Evolutionary conservation across 2,329 filamentous ascomycete species (phyloP).

Genomic region (Zymoseptoria brevis): DNA sequence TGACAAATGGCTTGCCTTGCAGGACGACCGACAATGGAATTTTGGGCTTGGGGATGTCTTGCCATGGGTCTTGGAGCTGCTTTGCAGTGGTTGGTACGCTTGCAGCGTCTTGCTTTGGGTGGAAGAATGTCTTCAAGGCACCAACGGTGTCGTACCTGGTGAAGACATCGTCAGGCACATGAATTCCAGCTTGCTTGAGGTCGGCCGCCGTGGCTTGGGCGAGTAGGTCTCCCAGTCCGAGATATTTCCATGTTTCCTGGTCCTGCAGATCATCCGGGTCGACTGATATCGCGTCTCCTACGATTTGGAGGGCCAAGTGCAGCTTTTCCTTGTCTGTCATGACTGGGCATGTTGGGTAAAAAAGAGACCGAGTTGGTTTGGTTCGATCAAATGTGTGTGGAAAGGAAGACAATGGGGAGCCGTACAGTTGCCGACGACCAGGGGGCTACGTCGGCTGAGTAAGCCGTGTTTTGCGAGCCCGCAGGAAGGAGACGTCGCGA

Average conservation of each 20-base stretch:
- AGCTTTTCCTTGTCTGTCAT: constrained; percentile 17
- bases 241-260: constrained; percentile 27
- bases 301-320: constrained; percentile 19
- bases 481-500: too few species aligned
- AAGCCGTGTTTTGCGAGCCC: background rate
- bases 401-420: background rate
- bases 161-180: constrained; percentile 20
- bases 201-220: constrained; percentile 24
- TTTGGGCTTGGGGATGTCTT: constrained; percentile 26
- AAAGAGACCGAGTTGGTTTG: background rate
- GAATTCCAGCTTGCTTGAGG: constrained; percentile 17
- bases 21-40: constrained; percentile 22
- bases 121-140: constrained; percentile 17
- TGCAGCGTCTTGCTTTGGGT: background rate
- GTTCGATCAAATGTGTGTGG: background rate
- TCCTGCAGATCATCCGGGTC: constrained; percentile 24
- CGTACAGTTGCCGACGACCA: background rate
- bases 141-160: constrained; percentile 20
- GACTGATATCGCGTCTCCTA: constrained; percentile 24
- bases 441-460: background rate
- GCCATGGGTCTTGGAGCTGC: constrained; percentile 24
- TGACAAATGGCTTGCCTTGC: constrained; percentile 16
- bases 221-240: constrained; percentile 23
- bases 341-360: background rate
- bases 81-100: background rate